Evolutionary conservation across 2,329 filamentous ascomycete species (phyloP), one percentile per base, ranked within the genome.

Genomic region (Penicillium brasilianum): DNA sequence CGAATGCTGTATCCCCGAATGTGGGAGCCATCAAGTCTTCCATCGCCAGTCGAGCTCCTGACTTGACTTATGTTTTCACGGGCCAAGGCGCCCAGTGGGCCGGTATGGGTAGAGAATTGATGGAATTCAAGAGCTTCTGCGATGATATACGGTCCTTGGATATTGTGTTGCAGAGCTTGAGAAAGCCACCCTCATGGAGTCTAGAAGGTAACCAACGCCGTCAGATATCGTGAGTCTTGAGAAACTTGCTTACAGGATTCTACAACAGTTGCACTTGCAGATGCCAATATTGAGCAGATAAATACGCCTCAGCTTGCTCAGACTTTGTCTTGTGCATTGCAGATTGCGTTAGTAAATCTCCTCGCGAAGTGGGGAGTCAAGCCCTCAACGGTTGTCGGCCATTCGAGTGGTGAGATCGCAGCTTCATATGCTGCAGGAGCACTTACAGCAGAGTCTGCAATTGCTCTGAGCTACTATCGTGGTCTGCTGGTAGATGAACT

Each of bases 51-150:
- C 36, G 34, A 13, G n/a, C 36, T 7, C 51, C 66, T 22, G 20
- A 49, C 9, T n/a, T 66, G 13, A 58, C 53, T 2, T 73, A 75
- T 36, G 64, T 74, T 2, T 78, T 77, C 56, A 78, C 71, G 14
- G 76, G 76, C 4, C 76, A 78, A 53, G 76, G 76, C 1, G 72
- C 76, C 3, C 75, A 78, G 41, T 78, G 73, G 70, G 41, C 66
- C 1, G 62, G 51, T 0, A 78, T 78, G 76, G 76, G 74, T 2
- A 51, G 53, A 32, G 65, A 68, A 16, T 63, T 78, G 4, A 44
- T 77, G 25, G 14, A 43, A 4, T 71, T 69, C 51, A 22, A 52
- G 6, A 57, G 32, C 0, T 72, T 74, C 37, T 58, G 60, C 9
- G 20, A 63, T 4, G 57, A 57, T 39, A 64, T 75, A 2, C 55